Base-by-base conservation (phyloP, 1,139 yeast species). In the Hyphopichia burtonii region DNA sequence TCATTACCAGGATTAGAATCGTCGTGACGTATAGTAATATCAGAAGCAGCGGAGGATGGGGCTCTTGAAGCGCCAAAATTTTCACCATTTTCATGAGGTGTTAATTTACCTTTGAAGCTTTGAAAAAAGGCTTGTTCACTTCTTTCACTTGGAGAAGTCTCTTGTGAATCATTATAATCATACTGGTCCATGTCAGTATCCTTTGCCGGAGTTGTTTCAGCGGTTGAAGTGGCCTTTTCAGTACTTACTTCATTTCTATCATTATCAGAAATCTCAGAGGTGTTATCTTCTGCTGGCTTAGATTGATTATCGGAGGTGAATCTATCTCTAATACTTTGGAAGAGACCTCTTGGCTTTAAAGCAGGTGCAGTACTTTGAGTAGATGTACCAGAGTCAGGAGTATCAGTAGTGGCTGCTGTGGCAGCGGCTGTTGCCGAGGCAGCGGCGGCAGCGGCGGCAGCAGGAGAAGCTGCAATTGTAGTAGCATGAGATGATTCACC, bases 301-400 rank as follows among this genome's bases (percentile, higher is more conserved):
- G 11, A 14, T 25, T 28, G 34, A 12, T 31, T 42, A 14, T 58
- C 63, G 10, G 52, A 38, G 11, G 57, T 46, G 31, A 66, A 56
- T 40, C 66, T 59, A 35, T 66, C 70, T 38, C 66, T 59, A 33
- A 69, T 57, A 39, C 65, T 59, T 50, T 65, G 72, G 51, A 68
- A 68, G 9, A 68, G 52, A 9, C 73, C 71, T 45, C 58, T 66
- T 31, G 58, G 60, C 40, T 58, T 57, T 34, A 49, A 6, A 1
- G 41, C 28, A 23, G 41, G 15, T 2, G 11, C 31, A 11, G 28
- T 37, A 25, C 34, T 19, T 17, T 37, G n/a, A n/a, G 18, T 12
- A 7, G 28, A 25, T 8, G 30, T 40, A 17, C 34, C 39, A 34
- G 34, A 37, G 23, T 5, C 5, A 34, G 43, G 41, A 7, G 22